Conservation (phyloP, 371 early-diverging fungal genomes). For the Blakeslea trispora region DNA sequence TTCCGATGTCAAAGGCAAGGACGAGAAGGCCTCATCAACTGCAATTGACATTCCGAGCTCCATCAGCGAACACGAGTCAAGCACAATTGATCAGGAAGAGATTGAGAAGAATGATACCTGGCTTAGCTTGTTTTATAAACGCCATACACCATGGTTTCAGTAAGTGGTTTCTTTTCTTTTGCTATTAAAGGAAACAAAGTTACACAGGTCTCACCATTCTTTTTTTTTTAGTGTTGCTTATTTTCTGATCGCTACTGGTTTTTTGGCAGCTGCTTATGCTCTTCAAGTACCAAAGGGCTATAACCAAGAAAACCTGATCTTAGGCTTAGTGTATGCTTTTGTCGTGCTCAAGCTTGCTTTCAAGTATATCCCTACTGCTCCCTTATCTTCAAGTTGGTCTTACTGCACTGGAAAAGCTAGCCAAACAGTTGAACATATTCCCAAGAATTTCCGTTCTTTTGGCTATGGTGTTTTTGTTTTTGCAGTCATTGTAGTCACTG, state of each 20-base stretch:
- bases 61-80: conserved; percentile 7
- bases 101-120: conserved; percentile 12
- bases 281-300: conserved; percentile 48
- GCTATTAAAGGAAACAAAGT: conserved; percentile 9
- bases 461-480: conserved; percentile 42
- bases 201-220: not conserved
- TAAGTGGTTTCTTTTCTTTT: conserved; percentile 11
- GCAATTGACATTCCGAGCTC: conserved; percentile 17
- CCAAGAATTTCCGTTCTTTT: conserved; percentile 13
- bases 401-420: conserved; percentile 12
- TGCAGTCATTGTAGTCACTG: conserved; percentile 58
- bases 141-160: conserved; percentile 25
- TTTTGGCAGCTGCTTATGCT: conserved; percentile 38
- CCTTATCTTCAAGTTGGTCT: conserved; percentile 24
- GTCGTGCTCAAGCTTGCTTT: conserved; percentile 29
- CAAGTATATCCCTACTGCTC: conserved; percentile 33
- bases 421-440: conserved; percentile 28
- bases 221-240: conserved; percentile 28
- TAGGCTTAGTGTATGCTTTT: conserved; percentile 41
- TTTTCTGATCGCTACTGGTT: conserved; percentile 46
- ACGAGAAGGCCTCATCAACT: conserved; percentile 14
- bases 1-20: conserved; percentile 7
- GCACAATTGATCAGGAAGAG: conserved; percentile 20
- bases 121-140: conserved; percentile 11
- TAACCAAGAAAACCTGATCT: conserved; percentile 35